These are phyloP conservation scores for Phytophthora citricola DNA, from an alignment of 352 stramenopile genomes.

Conservation along the genomic window DNA sequence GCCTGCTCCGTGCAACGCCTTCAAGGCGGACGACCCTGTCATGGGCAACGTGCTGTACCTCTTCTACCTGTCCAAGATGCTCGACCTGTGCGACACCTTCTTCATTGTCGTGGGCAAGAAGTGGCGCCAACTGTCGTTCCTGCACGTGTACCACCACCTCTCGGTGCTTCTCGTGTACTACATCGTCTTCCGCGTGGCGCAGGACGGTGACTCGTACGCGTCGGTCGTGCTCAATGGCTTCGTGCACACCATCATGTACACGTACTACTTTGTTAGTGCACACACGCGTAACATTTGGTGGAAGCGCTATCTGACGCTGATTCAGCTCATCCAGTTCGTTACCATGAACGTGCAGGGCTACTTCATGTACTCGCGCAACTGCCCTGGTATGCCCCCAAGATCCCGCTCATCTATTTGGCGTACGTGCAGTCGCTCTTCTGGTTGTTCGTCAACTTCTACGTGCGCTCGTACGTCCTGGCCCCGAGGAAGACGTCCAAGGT, in stretches of 20 bases:
- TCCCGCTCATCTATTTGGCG: constrained; percentile 88
- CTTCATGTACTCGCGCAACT: constrained; percentile 81
- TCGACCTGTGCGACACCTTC: constrained; percentile 90
- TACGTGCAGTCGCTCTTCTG: constrained; percentile 96
- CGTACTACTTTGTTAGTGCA: constrained; percentile 97
- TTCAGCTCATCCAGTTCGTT: constrained; percentile 95
- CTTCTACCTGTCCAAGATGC: constrained; percentile 96
- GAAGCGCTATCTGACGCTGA: constrained; percentile 94
- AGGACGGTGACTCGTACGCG: constrained; percentile 96
- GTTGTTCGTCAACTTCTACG: constrained; percentile 96
- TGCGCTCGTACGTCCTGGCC: constrained; percentile 82
- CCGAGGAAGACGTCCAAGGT: constrained; percentile 30
- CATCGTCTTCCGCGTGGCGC: constrained; percentile 92
- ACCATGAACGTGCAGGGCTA: constrained; percentile 71
- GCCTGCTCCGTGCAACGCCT: constrained; percentile 87
- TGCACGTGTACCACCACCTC: constrained; percentile 97
- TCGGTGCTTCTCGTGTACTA: constrained; percentile 97
- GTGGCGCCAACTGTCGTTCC: constrained; percentile 95
- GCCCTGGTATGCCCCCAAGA: constrained; percentile 65
- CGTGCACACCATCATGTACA: constrained; percentile 99
- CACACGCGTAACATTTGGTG: constrained; percentile 97
- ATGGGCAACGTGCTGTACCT: constrained; percentile 94
- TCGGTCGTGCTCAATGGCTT: constrained; percentile 96
- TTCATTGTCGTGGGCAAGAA: constrained; percentile 98
- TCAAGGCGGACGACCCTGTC: constrained; percentile 84